A percentile compares a stretch with the other conserved stretches of the same genome.
These are phyloP conservation scores for Fusarium illudens DNA, from an alignment of 2,329 filamentous ascomycete genomes.

Conservation along the genomic window DNA sequence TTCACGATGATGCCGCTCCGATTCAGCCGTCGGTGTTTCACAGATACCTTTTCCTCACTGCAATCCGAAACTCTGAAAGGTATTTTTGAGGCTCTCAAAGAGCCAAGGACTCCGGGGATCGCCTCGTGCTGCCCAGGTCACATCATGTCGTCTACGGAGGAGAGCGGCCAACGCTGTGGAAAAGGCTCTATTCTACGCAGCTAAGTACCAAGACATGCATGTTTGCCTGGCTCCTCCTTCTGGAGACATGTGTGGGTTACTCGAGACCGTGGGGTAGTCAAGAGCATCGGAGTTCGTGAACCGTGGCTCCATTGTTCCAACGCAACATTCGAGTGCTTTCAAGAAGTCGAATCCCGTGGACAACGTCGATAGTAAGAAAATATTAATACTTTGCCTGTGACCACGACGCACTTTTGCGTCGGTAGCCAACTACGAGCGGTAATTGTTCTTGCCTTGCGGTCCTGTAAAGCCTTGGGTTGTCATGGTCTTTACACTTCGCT, in stretches of 20 bases:
- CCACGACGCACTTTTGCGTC: background rate
- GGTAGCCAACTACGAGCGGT: too few relatives aligned
- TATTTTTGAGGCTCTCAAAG: slow-evolving; percentile 18
- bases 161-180: background rate
- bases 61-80: slow-evolving; percentile 21
- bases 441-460: background rate
- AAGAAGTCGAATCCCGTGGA: slow-evolving; percentile 25
- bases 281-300: slow-evolving; percentile 29
- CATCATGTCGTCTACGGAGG: slow-evolving; percentile 8
- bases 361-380: slow-evolving; percentile 17
- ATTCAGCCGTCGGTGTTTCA: slow-evolving; percentile 1
- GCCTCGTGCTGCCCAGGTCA: slow-evolving; percentile 7
- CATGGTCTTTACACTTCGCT: background rate
- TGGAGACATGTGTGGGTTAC: background rate
- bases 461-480: background rate
- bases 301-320: slow-evolving; percentile 24
- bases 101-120: background rate
- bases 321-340: slow-evolving; percentile 10
- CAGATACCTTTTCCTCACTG: background rate
- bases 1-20: slow-evolving; percentile 5
- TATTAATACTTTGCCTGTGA: background rate
- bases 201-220: background rate
- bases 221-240: background rate
- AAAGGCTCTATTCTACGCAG: background rate
- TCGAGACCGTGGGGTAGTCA: slow-evolving; percentile 11